Conservation (phyloP, 352 stramenopile species). For the Phytopythium mirpurense region DNA sequence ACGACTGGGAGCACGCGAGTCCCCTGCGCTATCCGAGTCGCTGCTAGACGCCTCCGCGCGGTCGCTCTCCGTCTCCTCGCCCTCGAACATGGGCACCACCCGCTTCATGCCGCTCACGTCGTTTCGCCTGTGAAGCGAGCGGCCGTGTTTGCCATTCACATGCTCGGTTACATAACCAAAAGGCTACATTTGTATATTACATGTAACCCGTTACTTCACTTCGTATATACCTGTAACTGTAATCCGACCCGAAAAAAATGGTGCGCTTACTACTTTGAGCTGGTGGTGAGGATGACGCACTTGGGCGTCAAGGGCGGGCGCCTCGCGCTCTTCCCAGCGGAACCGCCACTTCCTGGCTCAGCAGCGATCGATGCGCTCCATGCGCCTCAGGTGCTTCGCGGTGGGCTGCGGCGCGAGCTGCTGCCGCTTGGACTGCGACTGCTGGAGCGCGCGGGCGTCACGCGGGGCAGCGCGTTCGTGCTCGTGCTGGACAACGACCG, state of each 20-base stretch:
- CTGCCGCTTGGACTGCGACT: conserved; percentile 45
- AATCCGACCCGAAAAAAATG: no score
- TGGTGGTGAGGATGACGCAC: conserved; percentile 20
- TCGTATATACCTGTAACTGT: no score
- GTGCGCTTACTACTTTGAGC: no score
- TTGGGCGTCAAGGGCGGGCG: conserved; percentile 63
- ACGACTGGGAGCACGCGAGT: not conserved
- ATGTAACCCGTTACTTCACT: no score
- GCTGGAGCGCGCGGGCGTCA: conserved; percentile 25
- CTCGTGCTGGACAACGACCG: conserved; percentile 71
- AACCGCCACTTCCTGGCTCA: not conserved
- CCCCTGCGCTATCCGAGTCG: conserved; percentile 7
- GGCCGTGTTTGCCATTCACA: no score
- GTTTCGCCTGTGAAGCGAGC: no score
- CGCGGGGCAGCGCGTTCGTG: conserved; percentile 41
- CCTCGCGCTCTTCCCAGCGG: conserved; percentile 40
- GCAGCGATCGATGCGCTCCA: conserved; percentile 2
- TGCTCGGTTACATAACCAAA: no score
- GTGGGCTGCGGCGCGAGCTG: conserved; percentile 35
- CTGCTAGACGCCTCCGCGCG: conserved; percentile 8
- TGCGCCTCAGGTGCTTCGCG: conserved; percentile 29
- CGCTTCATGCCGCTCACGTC: not conserved
- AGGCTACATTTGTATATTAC: no score
- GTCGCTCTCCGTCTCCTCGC: conserved; percentile 24
- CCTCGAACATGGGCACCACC: conserved; percentile 7